phyloP scores from a whole-genome alignment of 441 rosid species.

The Adansonia rubrostipa region DNA sequence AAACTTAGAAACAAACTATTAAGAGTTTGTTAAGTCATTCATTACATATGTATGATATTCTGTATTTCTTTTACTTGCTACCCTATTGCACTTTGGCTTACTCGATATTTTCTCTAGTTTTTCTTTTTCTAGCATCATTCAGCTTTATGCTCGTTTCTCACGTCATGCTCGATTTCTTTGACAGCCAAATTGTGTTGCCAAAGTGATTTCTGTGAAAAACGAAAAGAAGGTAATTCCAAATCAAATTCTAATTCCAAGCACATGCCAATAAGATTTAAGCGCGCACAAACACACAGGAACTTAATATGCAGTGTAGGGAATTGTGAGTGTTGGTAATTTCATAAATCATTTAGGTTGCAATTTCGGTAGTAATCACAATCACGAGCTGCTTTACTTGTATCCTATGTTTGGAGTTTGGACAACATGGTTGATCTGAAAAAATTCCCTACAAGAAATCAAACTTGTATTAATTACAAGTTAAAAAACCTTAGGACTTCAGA shows the following conservation, averaged over 20 bases:
- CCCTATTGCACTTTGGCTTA: not conserved
- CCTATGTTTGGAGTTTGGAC: not conserved
- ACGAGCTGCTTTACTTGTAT: not conserved
- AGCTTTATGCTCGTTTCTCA: conserved; percentile 19
- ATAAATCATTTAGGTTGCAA: not conserved
- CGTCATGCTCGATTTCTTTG: conserved; percentile 26
- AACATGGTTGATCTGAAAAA: not conserved
- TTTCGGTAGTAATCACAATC: not conserved
- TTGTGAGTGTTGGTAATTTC: not conserved
- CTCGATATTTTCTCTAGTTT: not conserved
- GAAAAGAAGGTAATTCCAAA: conserved; percentile 57
- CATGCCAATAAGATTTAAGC: not conserved
- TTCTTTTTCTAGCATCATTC: not conserved
- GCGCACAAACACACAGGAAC: not conserved
- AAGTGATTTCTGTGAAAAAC: conserved; percentile 55
- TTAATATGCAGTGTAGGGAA: not conserved
- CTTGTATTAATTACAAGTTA: not conserved
- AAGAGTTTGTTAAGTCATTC: conserved; percentile 4
- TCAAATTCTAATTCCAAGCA: not conserved
- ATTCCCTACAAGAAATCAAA: not conserved
- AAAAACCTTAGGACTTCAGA: conserved; percentile 1
- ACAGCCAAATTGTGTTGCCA: conserved; percentile 70
- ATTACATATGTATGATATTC: not conserved
- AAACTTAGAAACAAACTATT: not conserved
- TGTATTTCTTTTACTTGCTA: not conserved